Conservation (phyloP, 1,139 yeast species). For the Saccharomyces uvarum region DNA sequence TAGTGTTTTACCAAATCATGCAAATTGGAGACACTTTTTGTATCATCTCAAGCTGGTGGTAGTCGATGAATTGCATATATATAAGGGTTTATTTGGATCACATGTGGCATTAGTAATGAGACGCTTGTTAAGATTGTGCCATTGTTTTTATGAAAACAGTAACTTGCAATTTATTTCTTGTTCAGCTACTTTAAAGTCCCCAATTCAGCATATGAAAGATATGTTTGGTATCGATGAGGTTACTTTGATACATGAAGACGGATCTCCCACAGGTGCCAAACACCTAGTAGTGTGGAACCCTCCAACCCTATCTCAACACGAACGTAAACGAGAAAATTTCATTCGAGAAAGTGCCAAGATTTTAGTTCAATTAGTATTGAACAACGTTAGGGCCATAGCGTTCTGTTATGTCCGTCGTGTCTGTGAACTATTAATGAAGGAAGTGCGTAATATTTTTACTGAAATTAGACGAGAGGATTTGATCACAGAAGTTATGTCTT, state of each 20-base stretch:
- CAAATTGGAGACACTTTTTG: constrained; percentile 66
- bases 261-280: constrained; percentile 79
- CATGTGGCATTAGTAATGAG: constrained; percentile 84
- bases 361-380: constrained; percentile 53
- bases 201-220: constrained; percentile 58
- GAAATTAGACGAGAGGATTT: constrained; percentile 38
- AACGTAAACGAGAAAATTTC: constrained; percentile 51
- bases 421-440: constrained; percentile 83
- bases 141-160: constrained; percentile 42
- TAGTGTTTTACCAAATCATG: constrained; percentile 68
- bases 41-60: constrained; percentile 62
- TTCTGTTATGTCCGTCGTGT: constrained; percentile 82
- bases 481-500: constrained; percentile 74
- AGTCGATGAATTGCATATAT: constrained; percentile 84
- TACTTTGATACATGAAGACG: constrained; percentile 60
- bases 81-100: constrained; percentile 85
- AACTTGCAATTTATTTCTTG: constrained; percentile 67
- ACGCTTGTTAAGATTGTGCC: constrained; percentile 57
- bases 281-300: constrained; percentile 80
- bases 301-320: constrained; percentile 36
- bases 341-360: constrained; percentile 71
- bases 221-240: constrained; percentile 59
- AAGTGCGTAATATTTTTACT: constrained; percentile 50
- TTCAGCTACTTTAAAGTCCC: constrained; percentile 82
- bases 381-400: constrained; percentile 72